These are phyloP conservation scores for Yarrowia galli DNA, from an alignment of 1,139 yeast genomes.

Conservation along the genomic window DNA sequence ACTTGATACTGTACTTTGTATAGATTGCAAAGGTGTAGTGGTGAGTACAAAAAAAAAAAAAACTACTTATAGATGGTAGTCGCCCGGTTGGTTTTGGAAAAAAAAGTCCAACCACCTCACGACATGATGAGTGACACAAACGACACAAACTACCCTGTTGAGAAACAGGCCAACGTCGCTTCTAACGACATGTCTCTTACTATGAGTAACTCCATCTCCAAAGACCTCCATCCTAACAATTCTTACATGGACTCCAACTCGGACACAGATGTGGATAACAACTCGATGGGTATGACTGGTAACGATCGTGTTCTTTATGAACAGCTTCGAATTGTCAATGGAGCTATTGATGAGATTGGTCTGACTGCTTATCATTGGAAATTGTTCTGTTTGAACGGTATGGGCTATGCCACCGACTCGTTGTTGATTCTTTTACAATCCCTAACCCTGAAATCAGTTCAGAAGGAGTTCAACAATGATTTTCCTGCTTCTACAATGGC, in stretches of 20 bases:
- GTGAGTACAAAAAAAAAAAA: not conserved
- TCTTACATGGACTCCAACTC: constrained; percentile 34
- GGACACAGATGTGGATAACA: constrained; percentile 32
- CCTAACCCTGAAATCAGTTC: constrained; percentile 51
- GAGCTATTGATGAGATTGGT: constrained; percentile 49
- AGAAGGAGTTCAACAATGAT: constrained; percentile 44
- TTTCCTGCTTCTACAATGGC: constrained; percentile 54
- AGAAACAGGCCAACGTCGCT: not conserved
- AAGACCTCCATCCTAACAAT: not conserved
- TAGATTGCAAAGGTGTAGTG: not conserved
- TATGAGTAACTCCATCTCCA: not conserved
- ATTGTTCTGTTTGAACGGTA: constrained; percentile 54
- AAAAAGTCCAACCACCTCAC: not conserved
- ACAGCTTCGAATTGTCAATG: constrained; percentile 45
- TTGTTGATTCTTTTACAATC: constrained; percentile 60
- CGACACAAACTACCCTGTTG: not conserved
- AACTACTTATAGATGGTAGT: not conserved
- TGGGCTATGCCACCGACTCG: constrained; percentile 71
- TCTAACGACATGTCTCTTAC: not conserved
- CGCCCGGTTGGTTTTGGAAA: not conserved
- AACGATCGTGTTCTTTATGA: constrained; percentile 43
- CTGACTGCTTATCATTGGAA: constrained; percentile 47
- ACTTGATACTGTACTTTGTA: not conserved
- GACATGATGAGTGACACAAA: not conserved
- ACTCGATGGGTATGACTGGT: constrained; percentile 41